phyloP scores from a whole-genome alignment of 768 basidiomycete species.

The Mycena filopes region DNA sequence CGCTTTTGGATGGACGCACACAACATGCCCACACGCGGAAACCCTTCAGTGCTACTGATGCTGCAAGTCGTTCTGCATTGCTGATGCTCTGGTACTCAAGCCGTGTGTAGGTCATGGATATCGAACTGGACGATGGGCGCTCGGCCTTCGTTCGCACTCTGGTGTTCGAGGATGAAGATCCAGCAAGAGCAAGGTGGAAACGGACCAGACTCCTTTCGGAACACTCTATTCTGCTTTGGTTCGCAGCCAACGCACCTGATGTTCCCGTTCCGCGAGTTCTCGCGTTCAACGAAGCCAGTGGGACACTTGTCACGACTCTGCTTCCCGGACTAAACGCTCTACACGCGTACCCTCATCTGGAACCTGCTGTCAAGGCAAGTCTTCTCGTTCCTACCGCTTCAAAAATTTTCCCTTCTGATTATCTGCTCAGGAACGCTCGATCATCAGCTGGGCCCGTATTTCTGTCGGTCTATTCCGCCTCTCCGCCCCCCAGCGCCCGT shows the following conservation, averaged over 20 bases:
- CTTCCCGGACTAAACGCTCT: conserved; percentile 10
- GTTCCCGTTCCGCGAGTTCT: conserved; percentile 13
- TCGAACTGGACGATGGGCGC: conserved; percentile 1
- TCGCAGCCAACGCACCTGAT: conserved; percentile 4
- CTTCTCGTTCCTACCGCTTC: neutral
- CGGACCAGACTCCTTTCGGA: conserved; percentile 1
- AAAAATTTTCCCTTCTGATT: too few relatives aligned
- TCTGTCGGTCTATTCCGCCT: conserved; percentile 11
- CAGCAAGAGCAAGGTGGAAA: conserved; percentile 4
- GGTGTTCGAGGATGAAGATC: neutral
- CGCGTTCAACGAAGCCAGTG: conserved; percentile 10
- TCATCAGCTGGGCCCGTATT: conserved; percentile 8
- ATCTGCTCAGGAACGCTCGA: neutral
- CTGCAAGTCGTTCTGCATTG: neutral
- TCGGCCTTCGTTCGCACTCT: conserved; percentile 12
- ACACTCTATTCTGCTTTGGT: conserved; percentile 14
- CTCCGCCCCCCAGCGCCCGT: conserved; percentile 3
- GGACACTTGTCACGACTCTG: conserved; percentile 6
- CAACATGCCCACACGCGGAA: neutral
- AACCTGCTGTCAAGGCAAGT: neutral
- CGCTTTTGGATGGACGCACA: neutral
- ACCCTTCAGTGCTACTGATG: neutral
- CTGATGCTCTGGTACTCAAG: neutral
- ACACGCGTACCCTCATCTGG: conserved; percentile 13
- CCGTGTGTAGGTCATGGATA: conserved; percentile 14